phyloP scores from a whole-genome alignment of 225 moss, liverwort and hornwort genomes.

The Sphagnum tenellum region DNA sequence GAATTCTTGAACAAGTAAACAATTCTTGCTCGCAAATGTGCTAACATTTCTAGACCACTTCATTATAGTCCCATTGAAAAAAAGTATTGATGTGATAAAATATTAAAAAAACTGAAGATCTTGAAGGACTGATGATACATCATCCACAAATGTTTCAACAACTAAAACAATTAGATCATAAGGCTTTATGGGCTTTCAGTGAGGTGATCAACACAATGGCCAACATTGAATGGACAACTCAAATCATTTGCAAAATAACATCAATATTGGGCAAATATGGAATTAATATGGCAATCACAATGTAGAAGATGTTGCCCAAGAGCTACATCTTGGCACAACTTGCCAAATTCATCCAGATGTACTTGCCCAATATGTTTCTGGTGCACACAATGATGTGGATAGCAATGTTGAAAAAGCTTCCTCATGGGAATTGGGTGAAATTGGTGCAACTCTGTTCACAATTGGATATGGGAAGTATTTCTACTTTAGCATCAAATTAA shows the following conservation, averaged over 20 bases:
- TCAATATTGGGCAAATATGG: not conserved
- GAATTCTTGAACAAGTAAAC: not conserved
- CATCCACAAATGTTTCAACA: not conserved
- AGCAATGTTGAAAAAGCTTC: not conserved
- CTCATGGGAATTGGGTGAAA: not conserved
- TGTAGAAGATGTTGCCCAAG: not conserved
- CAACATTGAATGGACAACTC: not conserved
- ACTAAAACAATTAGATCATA: not conserved
- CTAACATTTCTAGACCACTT: not conserved
- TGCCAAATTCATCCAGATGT: not conserved
- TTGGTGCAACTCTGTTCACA: not conserved
- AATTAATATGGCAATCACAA: not conserved
- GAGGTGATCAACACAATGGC: not conserved
- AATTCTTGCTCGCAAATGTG: not conserved
- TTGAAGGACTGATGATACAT: too few relatives aligned
- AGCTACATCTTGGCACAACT: not conserved
- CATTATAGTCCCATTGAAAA: not conserved
- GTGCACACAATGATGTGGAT: not conserved
- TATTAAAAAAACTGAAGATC: too few relatives aligned
- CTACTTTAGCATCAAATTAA: not conserved
- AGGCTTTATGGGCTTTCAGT: not conserved
- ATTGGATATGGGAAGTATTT: not conserved
- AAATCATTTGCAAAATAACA: not conserved
- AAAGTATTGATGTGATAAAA: not conserved
- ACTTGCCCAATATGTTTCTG: not conserved